Evolutionary conservation across 352 stramenopile species (phyloP), one percentile per base, ranked within the genome.

Genomic region (Peronospora belbahrii): DNA sequence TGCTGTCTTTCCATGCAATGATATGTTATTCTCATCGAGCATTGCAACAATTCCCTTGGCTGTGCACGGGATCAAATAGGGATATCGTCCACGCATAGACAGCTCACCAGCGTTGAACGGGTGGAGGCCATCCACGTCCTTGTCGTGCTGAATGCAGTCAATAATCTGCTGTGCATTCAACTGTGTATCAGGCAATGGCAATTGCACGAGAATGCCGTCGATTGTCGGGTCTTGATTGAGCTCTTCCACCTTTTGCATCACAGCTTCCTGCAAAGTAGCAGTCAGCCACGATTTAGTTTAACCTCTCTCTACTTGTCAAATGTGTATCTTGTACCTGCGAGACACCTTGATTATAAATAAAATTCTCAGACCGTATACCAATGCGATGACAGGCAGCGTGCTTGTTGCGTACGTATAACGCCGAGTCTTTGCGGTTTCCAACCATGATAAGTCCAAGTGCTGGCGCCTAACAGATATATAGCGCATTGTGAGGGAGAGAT

Each of bases 111-210:
- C 86, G 74, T 99, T 99, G 42, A 96, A 77, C 30, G 97, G 94
- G 58, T 99, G 94, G 18, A 99, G 80, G 0, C 97, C 97, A 64
- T 99, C 97, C 28, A 99, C 97, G 68, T 99, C 97, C 65, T 99
- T 99, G 48, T 78, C 69, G 14, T 82, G 70, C n/a, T 64, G 65
- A 44, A 99, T 98, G 4, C 70, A 65, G 41, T 96, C 74, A 32
- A 99, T 90, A 25, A 99, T 95, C 30, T 50, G 56, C 48, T 91
- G 72, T 44, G 97, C 85, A 58, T 98, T 75, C 10, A 99, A 83
- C n/a, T 53, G 23, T 44, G 97, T 85, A 0, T 68, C 54, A 1
- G 97, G 96, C 13, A 99, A 57, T 6, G 97, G 96, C 1, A 99
- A 71, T 62, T 89, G 83, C 13, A 94, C 71, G 24, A 94, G 56